Base-by-base conservation (phyloP, 106 monocot species). In the Dendrobium catenatum region DNA sequence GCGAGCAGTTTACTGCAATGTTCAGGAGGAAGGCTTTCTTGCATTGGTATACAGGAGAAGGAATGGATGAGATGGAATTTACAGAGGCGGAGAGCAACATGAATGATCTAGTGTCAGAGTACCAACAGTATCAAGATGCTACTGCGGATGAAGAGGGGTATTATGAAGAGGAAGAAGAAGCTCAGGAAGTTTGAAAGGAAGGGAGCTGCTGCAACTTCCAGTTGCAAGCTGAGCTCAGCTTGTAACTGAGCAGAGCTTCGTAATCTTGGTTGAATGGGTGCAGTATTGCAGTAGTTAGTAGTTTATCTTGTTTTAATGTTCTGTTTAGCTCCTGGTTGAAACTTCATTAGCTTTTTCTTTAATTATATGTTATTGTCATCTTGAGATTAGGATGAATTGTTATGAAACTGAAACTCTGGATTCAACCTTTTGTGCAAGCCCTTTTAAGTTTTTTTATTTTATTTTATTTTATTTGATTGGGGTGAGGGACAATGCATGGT, bases 31-130 rank as follows among this genome's bases (percentile, higher is more conserved):
- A 86, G 80, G 86, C 86, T 42, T 86, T 86, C 83, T 59, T 86
- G 86, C 86, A 86, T 44, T 86, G 86, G 86, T 86, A 86, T 56
- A 86, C 86, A 13, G 86, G 86, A 0, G 86, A 86, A 43, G 86
- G 86, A 19, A 86, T 86, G 86, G 86, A 86, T 44, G 86, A 86
- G 83, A 86, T 86, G 86, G 86, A 86, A 46, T 86, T 86, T 54
- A 86, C 86, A 7, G 83, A 83, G 83, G 82, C 82, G 3, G 82
- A 82, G 82, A 82, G 82, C 68, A 82, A 82, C 77, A 82, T 82
- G 82, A 82, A 82, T 55, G 81, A 81, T 40, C 61, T 81, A 6
- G 81, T 81, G 7, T 77, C 82, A 1, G 77, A 82, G 78, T 82
- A 82, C 22, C 82, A 82, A 46, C 82, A 82, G 77, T 82, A 82